Base-by-base conservation (phyloP, 306 rosid species). In the Fagus sylvatica region DNA sequence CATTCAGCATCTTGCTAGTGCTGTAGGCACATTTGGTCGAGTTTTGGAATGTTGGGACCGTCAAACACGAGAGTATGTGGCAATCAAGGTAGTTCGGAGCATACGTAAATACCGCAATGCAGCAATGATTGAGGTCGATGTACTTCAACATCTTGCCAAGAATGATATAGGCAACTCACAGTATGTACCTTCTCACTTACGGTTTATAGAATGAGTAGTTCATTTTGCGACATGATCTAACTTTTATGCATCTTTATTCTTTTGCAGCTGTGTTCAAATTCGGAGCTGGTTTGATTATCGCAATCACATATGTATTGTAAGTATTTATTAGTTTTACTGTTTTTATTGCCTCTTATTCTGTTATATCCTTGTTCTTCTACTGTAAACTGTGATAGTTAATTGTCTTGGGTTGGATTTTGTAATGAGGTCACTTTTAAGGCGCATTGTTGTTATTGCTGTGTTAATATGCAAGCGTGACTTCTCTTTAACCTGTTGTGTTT, bases 11-110 rank as follows among this genome's bases (percentile, higher is more conserved):
- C 33, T 91, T 94, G 91, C 96, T 91, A 90, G 98, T 91, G 94
- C 97, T 94, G 98, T 91, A 91, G 98, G 97, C 97, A 91, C 98
- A 70, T 94, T 94, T 83, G 98, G 98, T 82, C 96, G 97, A 79
- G 98, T 94, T 87, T 86, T 94, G 97, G 96, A 94, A 87, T 94
- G 98, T 87, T 94, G 97, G 98, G 97, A 94, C 77, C 97, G 97
- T 46, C 88, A 90, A 86, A 73, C 88, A 6, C 84, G 87, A 76
- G 93, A 94, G n/a, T 89, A 90, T 64, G 96, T 94, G 78, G 98
- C 98, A 51, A 85, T 91, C 84, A 94, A 94, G 87, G 94, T 91
- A 4, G 86, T 94, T 64, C 88, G 97, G 79, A 90, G 97, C 91
- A 89, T 94, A 62, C 59, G 75, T 36, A 94, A 91, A 53, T 94